These are phyloP conservation scores for Turritis glabra DNA, from an alignment of 345 rosid genomes.

Conservation along the genomic window DNA sequence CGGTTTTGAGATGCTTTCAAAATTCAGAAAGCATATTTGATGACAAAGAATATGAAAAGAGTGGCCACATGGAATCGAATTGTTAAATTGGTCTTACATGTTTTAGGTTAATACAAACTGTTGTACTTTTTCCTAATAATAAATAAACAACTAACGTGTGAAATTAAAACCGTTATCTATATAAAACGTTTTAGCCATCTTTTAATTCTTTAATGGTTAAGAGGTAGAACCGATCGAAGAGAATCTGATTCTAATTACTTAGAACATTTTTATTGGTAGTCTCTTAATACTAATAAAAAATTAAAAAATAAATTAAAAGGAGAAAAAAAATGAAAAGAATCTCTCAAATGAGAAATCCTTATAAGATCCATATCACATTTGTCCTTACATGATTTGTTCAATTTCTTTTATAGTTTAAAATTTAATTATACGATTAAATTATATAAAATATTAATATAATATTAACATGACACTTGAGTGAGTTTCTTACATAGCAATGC, in stretches of 20 bases:
- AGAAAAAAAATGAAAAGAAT: too few species aligned
- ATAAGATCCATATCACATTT: too few species aligned
- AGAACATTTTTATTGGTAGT: too few species aligned
- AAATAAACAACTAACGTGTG: background rate
- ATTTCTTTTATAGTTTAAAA: too few species aligned
- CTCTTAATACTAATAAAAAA: too few species aligned
- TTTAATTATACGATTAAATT: too few species aligned
- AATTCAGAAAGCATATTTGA: slow-evolving; percentile 28
- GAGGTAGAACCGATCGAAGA: background rate
- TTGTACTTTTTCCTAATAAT: background rate
- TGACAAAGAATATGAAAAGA: slow-evolving; percentile 21
- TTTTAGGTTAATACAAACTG: background rate
- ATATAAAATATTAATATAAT: too few species aligned
- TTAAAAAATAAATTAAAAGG: too few species aligned
- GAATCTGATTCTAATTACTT: slow-evolving; percentile 34
- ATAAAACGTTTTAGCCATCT: background rate
- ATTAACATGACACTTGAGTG: too few species aligned
- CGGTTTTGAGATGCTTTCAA: slow-evolving; percentile 16
- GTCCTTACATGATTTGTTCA: too few species aligned
- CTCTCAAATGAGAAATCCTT: too few species aligned
- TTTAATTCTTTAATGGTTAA: background rate
- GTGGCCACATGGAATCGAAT: slow-evolving; percentile 24
- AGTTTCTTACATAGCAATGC: too few species aligned
- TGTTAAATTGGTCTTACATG: slow-evolving; percentile 19
- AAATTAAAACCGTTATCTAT: background rate